Conservation (phyloP, 495 filamentous ascomycete genomes). For the Echria macrotheca region DNA sequence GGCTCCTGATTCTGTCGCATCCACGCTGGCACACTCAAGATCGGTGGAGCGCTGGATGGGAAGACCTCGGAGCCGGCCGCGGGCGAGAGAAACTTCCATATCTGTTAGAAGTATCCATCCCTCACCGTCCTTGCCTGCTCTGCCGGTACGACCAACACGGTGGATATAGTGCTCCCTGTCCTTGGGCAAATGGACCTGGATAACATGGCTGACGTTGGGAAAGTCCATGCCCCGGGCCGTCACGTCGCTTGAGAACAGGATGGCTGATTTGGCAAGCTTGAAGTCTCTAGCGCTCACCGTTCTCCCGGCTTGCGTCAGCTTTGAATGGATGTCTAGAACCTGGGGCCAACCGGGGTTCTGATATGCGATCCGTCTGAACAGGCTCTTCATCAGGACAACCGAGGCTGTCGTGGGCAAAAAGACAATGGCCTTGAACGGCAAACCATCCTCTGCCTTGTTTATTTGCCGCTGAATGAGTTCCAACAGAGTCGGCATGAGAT, state of each 20-base stretch:
- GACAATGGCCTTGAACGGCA: constrained; percentile 89
- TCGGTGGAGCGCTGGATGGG: constrained; percentile 57
- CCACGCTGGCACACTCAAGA: constrained; percentile 44
- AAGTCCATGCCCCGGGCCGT: constrained; percentile 97
- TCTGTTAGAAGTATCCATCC: constrained; percentile 71
- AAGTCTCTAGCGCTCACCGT: constrained; percentile 68
- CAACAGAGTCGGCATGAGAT: constrained; percentile 66
- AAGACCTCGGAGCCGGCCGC: constrained; percentile 51
- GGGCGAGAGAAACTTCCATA: constrained; percentile 47
- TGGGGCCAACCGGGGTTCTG: constrained; percentile 24
- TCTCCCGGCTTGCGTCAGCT: constrained; percentile 62
- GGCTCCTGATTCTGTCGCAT: constrained; percentile 28
- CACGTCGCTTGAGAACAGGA: constrained; percentile 90
- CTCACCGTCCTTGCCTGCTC: constrained; percentile 70
- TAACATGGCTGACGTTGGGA: constrained; percentile 84
- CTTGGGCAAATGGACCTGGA: constrained; percentile 72
- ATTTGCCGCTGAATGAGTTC: constrained; percentile 63
- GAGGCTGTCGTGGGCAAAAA: constrained; percentile 78
- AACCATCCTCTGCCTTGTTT: constrained; percentile 28
- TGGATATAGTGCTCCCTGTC: constrained; percentile 82
- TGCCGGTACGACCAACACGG: constrained; percentile 68
- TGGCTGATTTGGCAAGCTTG: constrained; percentile 53
- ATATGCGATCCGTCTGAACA: constrained; percentile 51
- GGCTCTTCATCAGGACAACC: constrained; percentile 54
- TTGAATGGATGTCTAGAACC: constrained; percentile 72